Evolutionary conservation across 1,284 basidiomycete genomes (phyloP).

Genomic region (Boletus sp.): DNA sequence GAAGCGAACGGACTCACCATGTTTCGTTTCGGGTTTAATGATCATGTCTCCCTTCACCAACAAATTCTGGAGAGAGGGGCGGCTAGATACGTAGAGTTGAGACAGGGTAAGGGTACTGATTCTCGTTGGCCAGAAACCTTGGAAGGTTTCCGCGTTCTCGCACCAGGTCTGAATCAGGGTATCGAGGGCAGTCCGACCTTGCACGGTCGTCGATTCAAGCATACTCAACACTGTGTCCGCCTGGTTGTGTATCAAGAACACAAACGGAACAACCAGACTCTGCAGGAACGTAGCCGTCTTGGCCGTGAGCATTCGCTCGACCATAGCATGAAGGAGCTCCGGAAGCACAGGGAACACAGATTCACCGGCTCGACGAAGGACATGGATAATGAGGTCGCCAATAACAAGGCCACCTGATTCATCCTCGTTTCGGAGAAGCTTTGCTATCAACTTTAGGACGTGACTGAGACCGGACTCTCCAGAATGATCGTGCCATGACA

Average conservation of each 20-base stretch:
- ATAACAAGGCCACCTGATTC: conserved; percentile 91
- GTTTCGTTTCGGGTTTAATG: conserved; percentile 74
- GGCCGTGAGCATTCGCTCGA: conserved; percentile 78
- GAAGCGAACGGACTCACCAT: conserved; percentile 58
- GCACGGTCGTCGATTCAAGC: conserved; percentile 64
- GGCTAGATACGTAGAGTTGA: conserved; percentile 72
- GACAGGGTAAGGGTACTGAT: conserved; percentile 84
- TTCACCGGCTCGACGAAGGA: conserved; percentile 81
- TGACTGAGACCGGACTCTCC: conserved; percentile 77
- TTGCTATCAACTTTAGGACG: conserved; percentile 75
- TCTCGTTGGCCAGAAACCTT: conserved; percentile 91
- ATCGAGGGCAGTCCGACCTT: conserved; percentile 70
- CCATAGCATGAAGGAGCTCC: conserved; percentile 84
- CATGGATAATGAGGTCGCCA: conserved; percentile 92
- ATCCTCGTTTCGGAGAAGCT: conserved; percentile 75
- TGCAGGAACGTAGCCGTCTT: conserved; percentile 90
- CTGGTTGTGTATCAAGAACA: conserved; percentile 88
- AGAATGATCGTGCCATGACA: conserved; percentile 71
- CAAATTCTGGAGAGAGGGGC: conserved; percentile 66
- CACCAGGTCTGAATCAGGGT: conserved; percentile 90
- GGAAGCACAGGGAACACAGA: conserved; percentile 83
- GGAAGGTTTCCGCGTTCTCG: conserved; percentile 92
- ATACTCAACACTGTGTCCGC: conserved; percentile 76
- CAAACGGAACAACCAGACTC: conserved; percentile 91
- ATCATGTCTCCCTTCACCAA: conserved; percentile 94